Evolutionary conservation across 2,329 filamentous ascomycete genomes (phyloP).

Genomic region (Coleophoma crateriformis): DNA sequence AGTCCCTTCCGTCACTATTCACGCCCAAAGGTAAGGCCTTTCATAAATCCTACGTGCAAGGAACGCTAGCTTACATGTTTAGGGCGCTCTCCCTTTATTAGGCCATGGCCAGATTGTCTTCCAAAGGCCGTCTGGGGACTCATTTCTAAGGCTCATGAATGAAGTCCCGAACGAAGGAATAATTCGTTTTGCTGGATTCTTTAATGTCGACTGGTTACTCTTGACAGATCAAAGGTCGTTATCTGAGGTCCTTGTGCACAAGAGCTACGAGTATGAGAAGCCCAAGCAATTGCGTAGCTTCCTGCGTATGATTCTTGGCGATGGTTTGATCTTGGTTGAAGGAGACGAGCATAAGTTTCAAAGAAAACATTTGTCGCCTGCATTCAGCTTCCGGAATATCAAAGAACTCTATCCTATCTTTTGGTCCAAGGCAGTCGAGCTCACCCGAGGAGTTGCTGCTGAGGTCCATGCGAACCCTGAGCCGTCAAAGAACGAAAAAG

Average conservation of each 20-base stretch:
- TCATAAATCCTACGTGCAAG: not conserved
- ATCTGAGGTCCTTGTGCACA: conserved; percentile 62
- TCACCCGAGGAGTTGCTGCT: conserved; percentile 53
- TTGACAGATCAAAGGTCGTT: conserved; percentile 55
- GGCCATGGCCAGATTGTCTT: conserved; percentile 3
- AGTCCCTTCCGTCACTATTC: conserved; percentile 17
- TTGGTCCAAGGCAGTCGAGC: conserved; percentile 69
- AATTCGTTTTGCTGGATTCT: conserved; percentile 56
- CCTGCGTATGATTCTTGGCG: conserved; percentile 59
- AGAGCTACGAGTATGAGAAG: conserved; percentile 65
- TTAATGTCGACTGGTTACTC: conserved; percentile 55
- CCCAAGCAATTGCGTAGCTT: conserved; percentile 46
- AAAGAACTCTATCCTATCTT: conserved; percentile 80
- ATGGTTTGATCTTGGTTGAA: conserved; percentile 66
- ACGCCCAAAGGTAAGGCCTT: conserved; percentile 10
- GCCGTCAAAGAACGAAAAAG: conserved; percentile 21
- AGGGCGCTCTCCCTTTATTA: conserved; percentile 4
- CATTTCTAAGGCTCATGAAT: conserved; percentile 32
- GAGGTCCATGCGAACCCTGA: conserved; percentile 35
- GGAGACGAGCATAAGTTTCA: conserved; percentile 81
- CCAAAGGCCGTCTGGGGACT: conserved; percentile 7
- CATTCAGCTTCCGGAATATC: conserved; percentile 76
- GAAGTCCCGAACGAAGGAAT: conserved; percentile 60
- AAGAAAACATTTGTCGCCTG: conserved; percentile 71
- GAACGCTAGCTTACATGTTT: not conserved